Evolutionary conservation across 202 grass and related monocot species (phyloP), one percentile per base, ranked within the genome.

Genomic region (Carex sylvatica): DNA sequence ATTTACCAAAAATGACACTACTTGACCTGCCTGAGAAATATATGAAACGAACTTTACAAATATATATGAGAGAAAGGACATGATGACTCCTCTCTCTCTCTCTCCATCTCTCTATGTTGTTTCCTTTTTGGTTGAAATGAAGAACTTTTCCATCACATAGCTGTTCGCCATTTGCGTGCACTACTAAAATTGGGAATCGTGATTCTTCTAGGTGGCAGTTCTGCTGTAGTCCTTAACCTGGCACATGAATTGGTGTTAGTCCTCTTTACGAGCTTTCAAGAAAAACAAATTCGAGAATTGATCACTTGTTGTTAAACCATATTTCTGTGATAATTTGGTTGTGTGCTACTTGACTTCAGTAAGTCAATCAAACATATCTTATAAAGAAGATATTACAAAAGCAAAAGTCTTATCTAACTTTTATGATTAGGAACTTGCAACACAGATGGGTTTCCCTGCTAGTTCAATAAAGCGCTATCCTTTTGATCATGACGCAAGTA

Each of bases 361-460:
- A 52, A 56, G 52, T 77, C 28, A 36, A 58, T 58, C 9, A 30
- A 65, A 64, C 23, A 65, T 84, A 53, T 53, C 53, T 30, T 61
- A 30, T 59, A 28, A 61, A 54, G 52, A 14, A 83, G 31, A 33
- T 76, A 47, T n/a, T 54, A 16, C n/a, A 56, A 55, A 76, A 30
- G 5, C 70, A 36, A 26, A 61, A 81, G 5, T 67, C 38, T 26
- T 85, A 54, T 65, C 78, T 35, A 59, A 82, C 73, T 77, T 33
- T 71, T 83, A 22, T 89, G 86, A 54, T 83, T 87, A 99, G 96
- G 91, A 93, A 87, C 74, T 95, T 87, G 88, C 89, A 22, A 87
- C 83, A 46, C 83, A 85, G 82, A 93, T 92, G 86, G 93, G 89
- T 18, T 93, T 96, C 85, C 85, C 91, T 84, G 85, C 91, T 83